Conservation (phyloP, 768 basidiomycete genomes). For the Rhodosporidiobolus odoratus region DNA sequence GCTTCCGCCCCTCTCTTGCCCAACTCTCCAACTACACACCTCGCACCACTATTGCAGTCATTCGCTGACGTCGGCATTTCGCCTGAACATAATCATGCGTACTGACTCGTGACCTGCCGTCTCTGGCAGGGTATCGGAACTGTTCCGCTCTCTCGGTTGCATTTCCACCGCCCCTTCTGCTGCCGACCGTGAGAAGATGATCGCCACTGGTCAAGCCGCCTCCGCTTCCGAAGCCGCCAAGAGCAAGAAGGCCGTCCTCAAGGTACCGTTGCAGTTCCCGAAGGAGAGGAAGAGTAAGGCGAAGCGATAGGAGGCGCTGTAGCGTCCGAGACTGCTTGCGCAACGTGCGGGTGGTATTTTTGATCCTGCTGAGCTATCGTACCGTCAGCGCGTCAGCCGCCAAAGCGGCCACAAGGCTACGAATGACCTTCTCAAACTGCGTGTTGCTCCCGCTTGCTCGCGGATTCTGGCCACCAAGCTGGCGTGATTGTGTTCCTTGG, state of each 20-base stretch:
- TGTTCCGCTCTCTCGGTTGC: slow-evolving; percentile 70
- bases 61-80: slow-evolving; percentile 26
- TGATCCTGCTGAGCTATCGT: no score
- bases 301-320: no score
- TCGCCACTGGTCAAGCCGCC: slow-evolving; percentile 58
- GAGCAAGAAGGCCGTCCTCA: slow-evolving; percentile 67
- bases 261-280: slow-evolving; percentile 74
- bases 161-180: slow-evolving; percentile 35
- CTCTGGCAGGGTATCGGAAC: slow-evolving; percentile 54
- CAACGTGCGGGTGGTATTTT: no score
- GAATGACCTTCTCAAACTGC: no score
- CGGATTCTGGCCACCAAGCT: no score
- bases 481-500: no score
- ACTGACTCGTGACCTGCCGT: not conserved
- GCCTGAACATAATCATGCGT: no score
- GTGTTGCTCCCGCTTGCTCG: no score
- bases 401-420: no score
- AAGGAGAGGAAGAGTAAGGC: slow-evolving; percentile 50
- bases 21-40: not conserved
- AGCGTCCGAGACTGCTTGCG: no score
- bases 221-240: slow-evolving; percentile 47
- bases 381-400: no score
- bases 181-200: slow-evolving; percentile 64
- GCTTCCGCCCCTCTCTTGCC: not conserved
- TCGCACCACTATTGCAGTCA: not conserved